phyloP scores from a whole-genome alignment of 192 early-diverging fungal species.

The Coemansia umbellata region DNA sequence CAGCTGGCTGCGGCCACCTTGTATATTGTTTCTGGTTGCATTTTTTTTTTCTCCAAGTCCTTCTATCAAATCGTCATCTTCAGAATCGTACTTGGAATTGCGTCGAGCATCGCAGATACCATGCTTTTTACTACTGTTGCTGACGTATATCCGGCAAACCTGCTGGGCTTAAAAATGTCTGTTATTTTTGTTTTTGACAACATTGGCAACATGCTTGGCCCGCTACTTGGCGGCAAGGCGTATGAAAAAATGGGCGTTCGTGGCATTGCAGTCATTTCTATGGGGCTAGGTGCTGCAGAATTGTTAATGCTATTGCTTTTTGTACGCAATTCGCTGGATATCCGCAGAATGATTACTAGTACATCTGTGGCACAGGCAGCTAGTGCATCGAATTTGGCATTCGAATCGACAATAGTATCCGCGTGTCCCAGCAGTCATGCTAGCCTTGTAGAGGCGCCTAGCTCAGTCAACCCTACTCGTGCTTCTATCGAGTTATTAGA shows the following conservation, averaged over 20 bases:
- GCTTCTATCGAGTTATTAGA: too few species aligned
- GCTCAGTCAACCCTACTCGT: too few species aligned
- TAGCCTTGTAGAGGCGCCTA: too few species aligned
- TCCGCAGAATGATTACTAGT: slow-evolving; percentile 11
- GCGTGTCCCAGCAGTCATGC: too few species aligned
- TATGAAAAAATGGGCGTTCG: slow-evolving; percentile 43
- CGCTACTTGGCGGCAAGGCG: slow-evolving; percentile 36
- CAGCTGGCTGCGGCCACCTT: slow-evolving; percentile 30
- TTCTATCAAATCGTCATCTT: slow-evolving; percentile 43
- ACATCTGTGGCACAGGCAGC: too few species aligned
- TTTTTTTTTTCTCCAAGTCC: slow-evolving; percentile 26
- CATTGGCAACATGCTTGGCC: slow-evolving; percentile 46
- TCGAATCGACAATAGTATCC: too few species aligned
- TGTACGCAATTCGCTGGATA: slow-evolving; percentile 45
- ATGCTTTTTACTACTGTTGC: slow-evolving; percentile 50
- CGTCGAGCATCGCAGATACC: slow-evolving; percentile 42
- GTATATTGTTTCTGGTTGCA: slow-evolving; percentile 24
- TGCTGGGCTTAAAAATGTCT: slow-evolving; percentile 43
- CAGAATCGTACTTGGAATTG: slow-evolving; percentile 31
- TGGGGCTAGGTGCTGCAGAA: slow-evolving; percentile 27
- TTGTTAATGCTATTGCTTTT: slow-evolving; percentile 26
- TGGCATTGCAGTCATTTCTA: slow-evolving; percentile 38
- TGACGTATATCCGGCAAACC: slow-evolving; percentile 43
- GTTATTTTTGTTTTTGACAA: slow-evolving; percentile 49
- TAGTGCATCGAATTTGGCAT: too few species aligned